Evolutionary conservation across 2,329 filamentous ascomycete species (phyloP), one percentile per base, ranked within the genome.

Genomic region (Colletotrichum tamarilloi): DNA sequence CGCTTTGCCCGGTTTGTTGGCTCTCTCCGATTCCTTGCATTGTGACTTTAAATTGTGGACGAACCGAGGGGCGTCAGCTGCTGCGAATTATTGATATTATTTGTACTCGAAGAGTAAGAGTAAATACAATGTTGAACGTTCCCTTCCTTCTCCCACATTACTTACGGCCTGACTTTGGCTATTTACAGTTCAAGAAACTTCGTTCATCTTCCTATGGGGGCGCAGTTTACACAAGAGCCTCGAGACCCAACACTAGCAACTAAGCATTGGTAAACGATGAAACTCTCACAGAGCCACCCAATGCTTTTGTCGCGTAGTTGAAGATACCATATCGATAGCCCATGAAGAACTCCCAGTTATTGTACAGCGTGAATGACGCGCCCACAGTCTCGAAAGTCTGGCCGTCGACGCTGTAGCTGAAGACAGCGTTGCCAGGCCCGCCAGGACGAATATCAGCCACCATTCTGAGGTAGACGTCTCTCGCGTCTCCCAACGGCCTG

Each of bases 241-340:
- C 19, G 3, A 49, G 19, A 49, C 8, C 0, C 0, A 11, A n/a
- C 19, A 49, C 8, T n/a, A n/a, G n/a, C 8, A 22, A 11, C 42
- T 49, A n/a, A 19, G 60, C 60, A 19, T 46, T 63, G 12, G 32
- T 66, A 32, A 68, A 62, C 11, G 66, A 68, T 22, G 28, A 22
- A 22, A 63, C 66, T 26, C n/a, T 24, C 2, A 77, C 46, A 4
- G 70, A 73, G 11, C 77, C 78, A 4, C 78, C 77, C 11, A 78
- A 46, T 5, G 56, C 38, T 53, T 79, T 79, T 1, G 86, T 88
- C 0, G 86, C 86, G 78, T 81, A 85, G 74, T 87, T 87, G 72
- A 88, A 88, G 4, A 87, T 83, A 0, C 82, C 86, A 75, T 80
- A 88, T 0, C 86, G 81, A 74, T 87, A 88, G 0, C 84, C 87